These are phyloP conservation scores for Lipomyces kockii DNA, from an alignment of 805 yeast genomes.

Conservation along the genomic window DNA sequence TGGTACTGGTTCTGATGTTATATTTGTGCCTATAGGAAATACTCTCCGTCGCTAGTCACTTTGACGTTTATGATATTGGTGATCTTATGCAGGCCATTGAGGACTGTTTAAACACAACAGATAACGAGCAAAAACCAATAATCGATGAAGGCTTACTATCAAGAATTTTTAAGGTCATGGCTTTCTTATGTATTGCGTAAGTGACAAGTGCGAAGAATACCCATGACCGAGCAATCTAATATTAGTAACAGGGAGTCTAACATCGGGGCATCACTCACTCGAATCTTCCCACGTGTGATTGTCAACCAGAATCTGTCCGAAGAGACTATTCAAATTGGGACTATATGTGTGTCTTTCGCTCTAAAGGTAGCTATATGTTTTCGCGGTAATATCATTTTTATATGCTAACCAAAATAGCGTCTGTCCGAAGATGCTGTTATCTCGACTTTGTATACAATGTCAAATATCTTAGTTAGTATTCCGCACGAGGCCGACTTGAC, in stretches of 20 bases:
- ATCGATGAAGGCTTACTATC: constrained; percentile 58
- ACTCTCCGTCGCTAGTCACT: constrained; percentile 59
- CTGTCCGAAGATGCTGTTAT: constrained; percentile 78
- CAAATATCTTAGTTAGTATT: constrained; percentile 62
- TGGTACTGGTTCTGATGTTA: background rate
- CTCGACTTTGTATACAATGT: constrained; percentile 80
- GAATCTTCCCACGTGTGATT: constrained; percentile 52
- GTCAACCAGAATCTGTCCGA: constrained; percentile 55
- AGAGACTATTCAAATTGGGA: constrained; percentile 56
- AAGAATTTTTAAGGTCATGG: constrained; percentile 59
- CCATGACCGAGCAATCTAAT: background rate
- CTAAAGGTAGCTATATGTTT: constrained; percentile 55
- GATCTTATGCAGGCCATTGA: constrained; percentile 54
- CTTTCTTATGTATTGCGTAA: constrained; percentile 50
- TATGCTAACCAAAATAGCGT: background rate
- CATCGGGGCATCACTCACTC: constrained; percentile 44
- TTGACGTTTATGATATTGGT: constrained; percentile 53
- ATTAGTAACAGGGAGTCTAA: constrained; percentile 42
- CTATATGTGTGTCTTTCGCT: constrained; percentile 67
- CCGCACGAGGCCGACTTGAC: constrained; percentile 13
- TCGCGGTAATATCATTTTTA: background rate
- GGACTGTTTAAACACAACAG: constrained; percentile 50
- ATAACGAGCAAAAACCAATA: constrained; percentile 54
- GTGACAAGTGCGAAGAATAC: background rate
- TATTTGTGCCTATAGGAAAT: constrained; percentile 50